These are phyloP conservation scores for Sarcocystis neurona DNA, from an alignment of 169 alveolate genomes.

Conservation along the genomic window DNA sequence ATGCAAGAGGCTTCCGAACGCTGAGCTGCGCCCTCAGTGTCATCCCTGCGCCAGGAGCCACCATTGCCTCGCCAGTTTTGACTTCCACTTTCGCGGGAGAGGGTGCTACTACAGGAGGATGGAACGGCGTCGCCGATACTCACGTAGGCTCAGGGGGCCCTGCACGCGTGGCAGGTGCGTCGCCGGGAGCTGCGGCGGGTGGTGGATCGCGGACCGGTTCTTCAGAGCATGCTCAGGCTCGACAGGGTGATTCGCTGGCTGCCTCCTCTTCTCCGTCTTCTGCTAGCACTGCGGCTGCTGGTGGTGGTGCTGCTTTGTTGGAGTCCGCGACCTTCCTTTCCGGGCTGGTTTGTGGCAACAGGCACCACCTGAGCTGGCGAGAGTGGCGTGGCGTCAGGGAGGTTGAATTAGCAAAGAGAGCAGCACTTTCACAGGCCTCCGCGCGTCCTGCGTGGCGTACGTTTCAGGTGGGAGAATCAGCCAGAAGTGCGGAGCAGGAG, in stretches of 20 bases:
- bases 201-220: neutral
- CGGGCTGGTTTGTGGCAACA: neutral
- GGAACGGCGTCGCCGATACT: neutral
- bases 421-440: too few species aligned
- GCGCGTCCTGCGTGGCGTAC: too few species aligned
- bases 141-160: neutral
- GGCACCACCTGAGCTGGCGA: constrained; percentile 1
- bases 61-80: too few species aligned
- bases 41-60: too few species aligned
- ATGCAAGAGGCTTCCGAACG: neutral
- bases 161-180: neutral
- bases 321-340: neutral
- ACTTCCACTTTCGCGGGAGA: too few species aligned
- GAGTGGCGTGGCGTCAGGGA: too few species aligned
- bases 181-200: neutral
- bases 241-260: too few species aligned
- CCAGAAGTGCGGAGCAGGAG: too few species aligned
- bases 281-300: neutral
- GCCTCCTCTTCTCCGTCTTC: neutral
- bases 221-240: neutral
- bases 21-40: neutral
- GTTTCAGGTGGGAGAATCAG: too few species aligned
- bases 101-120: too few species aligned
- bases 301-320: neutral
- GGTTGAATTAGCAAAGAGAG: too few species aligned